Evolutionary conservation across 345 rosid species (phyloP).

Genomic region (Salix dunnii): DNA sequence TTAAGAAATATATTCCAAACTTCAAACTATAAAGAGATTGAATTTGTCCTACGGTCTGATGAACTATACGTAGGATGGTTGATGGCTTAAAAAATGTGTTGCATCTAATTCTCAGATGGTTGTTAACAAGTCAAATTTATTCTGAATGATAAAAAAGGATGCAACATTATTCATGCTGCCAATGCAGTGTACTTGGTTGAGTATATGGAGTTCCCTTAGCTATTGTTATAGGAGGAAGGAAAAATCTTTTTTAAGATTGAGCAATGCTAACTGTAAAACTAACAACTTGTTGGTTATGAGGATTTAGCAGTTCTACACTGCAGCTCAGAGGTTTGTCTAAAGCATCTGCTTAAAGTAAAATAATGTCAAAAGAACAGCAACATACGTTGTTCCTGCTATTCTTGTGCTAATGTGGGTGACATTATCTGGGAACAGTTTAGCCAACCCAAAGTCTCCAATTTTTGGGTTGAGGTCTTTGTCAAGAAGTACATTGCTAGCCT

Average conservation of each 20-base stretch:
- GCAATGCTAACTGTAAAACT: neutral
- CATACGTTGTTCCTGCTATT: constrained; percentile 94
- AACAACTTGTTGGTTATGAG: neutral
- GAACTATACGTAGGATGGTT: neutral
- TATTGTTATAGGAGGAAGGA: neutral
- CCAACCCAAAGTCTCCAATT: constrained; percentile 95
- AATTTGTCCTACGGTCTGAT: neutral
- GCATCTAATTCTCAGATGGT: neutral
- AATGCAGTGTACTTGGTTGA: neutral
- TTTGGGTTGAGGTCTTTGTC: constrained; percentile 74
- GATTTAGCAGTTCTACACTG: neutral
- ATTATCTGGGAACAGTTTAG: constrained; percentile 90
- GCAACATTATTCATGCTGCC: neutral
- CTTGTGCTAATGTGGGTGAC: constrained; percentile 93
- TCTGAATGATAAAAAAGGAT: neutral
- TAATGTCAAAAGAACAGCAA: neutral
- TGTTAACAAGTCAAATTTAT: neutral
- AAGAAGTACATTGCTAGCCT: constrained; percentile 90
- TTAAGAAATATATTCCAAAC: neutral
- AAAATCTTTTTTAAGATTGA: neutral
- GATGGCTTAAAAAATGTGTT: neutral
- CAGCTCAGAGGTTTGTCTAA: neutral
- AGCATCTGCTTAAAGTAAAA: neutral
- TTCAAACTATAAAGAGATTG: neutral
- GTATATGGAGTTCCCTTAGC: neutral